Evolutionary conservation across 116 monocot genomes (phyloP).

Genomic region (Zostera marina): DNA sequence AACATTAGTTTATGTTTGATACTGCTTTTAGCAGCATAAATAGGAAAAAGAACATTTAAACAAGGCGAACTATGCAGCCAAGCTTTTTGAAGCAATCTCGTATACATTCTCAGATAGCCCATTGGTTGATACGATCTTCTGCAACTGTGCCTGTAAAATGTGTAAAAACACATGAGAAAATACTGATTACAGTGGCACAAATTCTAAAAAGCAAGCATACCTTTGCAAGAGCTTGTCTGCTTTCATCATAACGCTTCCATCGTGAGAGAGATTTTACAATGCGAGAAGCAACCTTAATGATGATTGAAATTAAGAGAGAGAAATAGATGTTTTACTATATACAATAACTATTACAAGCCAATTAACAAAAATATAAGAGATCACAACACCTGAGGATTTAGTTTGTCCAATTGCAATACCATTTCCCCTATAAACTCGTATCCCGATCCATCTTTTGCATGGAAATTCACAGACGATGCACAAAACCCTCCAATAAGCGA

Average conservation of each 20-base stretch:
- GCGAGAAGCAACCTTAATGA: slow-evolving; percentile 80
- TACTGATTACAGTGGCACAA: neutral
- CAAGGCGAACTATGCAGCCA: slow-evolving; percentile 35
- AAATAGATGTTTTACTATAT: neutral
- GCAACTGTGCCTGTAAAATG: slow-evolving; percentile 56
- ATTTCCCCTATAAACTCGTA: slow-evolving; percentile 91
- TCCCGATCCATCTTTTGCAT: slow-evolving; percentile 97
- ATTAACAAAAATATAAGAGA: neutral
- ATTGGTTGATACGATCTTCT: slow-evolving; percentile 79
- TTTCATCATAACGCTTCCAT: slow-evolving; percentile 89
- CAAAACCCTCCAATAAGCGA: slow-evolving; percentile 93
- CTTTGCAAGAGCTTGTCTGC: slow-evolving; percentile 75
- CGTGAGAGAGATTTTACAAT: slow-evolving; percentile 92
- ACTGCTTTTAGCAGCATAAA: neutral
- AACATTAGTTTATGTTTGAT: no score
- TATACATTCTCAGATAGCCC: slow-evolving; percentile 96
- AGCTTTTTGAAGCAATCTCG: slow-evolving; percentile 94
- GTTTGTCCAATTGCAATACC: slow-evolving; percentile 78
- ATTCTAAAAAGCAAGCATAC: slow-evolving; percentile 15
- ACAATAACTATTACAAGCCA: neutral
- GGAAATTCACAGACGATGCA: slow-evolving; percentile 85
- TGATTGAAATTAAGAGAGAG: neutral
- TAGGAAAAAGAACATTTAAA: neutral
- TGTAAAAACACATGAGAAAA: neutral
- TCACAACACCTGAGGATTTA: slow-evolving; percentile 72